phyloP scores from a whole-genome alignment of 2,329 filamentous ascomycete species.

The Fusarium torulosum region DNA sequence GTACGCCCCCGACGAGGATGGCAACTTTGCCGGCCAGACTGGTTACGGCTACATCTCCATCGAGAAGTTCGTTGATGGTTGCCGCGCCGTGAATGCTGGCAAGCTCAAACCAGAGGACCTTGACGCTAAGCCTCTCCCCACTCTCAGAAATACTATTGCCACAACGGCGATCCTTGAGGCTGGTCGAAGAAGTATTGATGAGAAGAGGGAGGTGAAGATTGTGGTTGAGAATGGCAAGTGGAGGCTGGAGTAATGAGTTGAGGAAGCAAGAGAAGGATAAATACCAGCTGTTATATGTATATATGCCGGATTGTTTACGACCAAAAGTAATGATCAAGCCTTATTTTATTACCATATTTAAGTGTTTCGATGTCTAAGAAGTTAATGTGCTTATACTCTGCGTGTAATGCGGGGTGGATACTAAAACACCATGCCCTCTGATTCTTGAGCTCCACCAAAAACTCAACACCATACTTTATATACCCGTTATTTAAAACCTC shows the following conservation, averaged over 20 bases:
- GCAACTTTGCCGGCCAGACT: slow-evolving; percentile 90
- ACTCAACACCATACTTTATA: slow-evolving; percentile 21
- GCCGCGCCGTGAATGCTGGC: slow-evolving; percentile 81
- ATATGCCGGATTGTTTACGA: slow-evolving; percentile 30
- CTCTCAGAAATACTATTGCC: slow-evolving; percentile 87
- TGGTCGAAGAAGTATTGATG: slow-evolving; percentile 85
- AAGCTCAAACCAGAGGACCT: slow-evolving; percentile 78
- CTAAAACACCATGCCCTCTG: slow-evolving; percentile 18
- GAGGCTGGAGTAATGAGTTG: slow-evolving; percentile 66
- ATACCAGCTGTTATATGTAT: slow-evolving; percentile 20
- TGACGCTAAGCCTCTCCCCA: slow-evolving; percentile 84
- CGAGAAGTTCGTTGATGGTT: slow-evolving; percentile 95
- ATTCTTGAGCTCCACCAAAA: slow-evolving; percentile 41
- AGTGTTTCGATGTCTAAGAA: background rate
- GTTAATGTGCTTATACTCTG: slow-evolving; percentile 6
- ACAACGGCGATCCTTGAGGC: slow-evolving; percentile 94
- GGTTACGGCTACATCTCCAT: slow-evolving; percentile 96
- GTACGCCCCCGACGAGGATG: slow-evolving; percentile 93
- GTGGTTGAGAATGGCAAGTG: slow-evolving; percentile 73
- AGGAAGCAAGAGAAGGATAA: slow-evolving; percentile 4
- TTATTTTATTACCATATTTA: slow-evolving; percentile 1
- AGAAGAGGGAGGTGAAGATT: slow-evolving; percentile 82
- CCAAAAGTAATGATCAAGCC: slow-evolving; percentile 34
- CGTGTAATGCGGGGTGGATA: slow-evolving; percentile 32
- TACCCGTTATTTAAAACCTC: background rate